phyloP scores from a whole-genome alignment of 2,329 filamentous ascomycete genomes.

The Westerdykella sp. region DNA sequence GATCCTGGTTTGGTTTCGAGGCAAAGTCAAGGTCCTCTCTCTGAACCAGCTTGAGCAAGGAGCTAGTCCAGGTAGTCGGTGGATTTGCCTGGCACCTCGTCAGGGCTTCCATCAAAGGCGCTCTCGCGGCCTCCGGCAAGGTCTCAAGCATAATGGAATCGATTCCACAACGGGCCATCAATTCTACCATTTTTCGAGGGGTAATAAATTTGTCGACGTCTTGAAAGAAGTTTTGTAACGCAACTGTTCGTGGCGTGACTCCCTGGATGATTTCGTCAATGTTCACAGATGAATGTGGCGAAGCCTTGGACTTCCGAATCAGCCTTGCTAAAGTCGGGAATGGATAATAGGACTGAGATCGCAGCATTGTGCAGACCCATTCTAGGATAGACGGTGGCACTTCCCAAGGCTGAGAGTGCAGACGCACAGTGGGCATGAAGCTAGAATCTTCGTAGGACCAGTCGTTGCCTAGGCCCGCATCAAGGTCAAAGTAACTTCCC shows the following conservation, averaged over 20 bases:
- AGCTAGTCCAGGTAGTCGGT: conserved; percentile 66
- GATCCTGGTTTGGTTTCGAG: conserved; percentile 13
- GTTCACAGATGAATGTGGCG: conserved; percentile 33
- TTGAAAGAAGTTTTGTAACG: conserved; percentile 63
- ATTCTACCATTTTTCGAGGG: conserved; percentile 61
- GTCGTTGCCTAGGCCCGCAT: conserved; percentile 50
- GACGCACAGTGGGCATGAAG: conserved; percentile 18
- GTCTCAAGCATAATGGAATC: conserved; percentile 65
- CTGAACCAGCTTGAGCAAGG: conserved; percentile 68
- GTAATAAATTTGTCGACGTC: conserved; percentile 35
- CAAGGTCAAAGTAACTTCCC: conserved; percentile 54
- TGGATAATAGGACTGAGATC: conserved; percentile 23
- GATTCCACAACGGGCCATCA: conserved; percentile 66
- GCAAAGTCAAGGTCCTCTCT: conserved; percentile 66
- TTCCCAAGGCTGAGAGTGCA: conserved; percentile 32
- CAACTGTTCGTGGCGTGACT: conserved; percentile 51
- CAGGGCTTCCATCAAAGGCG: conserved; percentile 76
- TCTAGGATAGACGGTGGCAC: conserved; percentile 55
- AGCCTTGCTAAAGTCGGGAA: conserved; percentile 36
- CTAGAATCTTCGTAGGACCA: conserved; percentile 53
- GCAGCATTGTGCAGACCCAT: conserved; percentile 38
- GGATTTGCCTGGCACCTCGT: conserved; percentile 78
- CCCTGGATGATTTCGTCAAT: conserved; percentile 30
- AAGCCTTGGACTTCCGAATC: conserved; percentile 32
- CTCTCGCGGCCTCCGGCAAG: conserved; percentile 75